Base-by-base conservation (phyloP, 352 stramenopile species). In the Phytopythium kandeliae region DNA sequence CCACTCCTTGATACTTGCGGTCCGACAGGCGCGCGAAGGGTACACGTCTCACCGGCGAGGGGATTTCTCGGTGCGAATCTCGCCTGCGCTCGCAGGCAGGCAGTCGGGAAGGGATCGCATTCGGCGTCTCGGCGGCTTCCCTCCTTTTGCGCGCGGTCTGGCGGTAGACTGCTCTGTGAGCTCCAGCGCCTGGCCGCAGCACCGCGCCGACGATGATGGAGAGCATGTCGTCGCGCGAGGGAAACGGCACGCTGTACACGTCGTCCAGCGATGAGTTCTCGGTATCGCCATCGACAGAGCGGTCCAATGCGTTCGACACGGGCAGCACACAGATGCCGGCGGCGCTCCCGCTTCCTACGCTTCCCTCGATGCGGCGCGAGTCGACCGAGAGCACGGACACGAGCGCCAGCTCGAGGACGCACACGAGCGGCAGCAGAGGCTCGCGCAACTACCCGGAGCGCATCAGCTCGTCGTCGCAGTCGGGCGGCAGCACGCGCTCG, bases 391-490 rank as follows among this genome's bases (percentile, higher is more conserved):
- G 58, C 24, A 59, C 44, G 6, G 51, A 30, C 47, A 52, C 53
- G 21, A 48, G 53, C 17, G 30, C 38, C 8, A 47, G 55, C n/a
- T 35, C 19, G 15, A 36, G 35, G 19, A 36, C 47, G 30, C 55
- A 46, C 48, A n/a, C 19, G 28, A 58, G 44, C 51, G 19, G 17
- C 8, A 17, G 48, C 9, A 35, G 4, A n/a, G 19, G 4, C 45
- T 51, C 45, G 45, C 25, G 45, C 17, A 36, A 41, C 19, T 51
- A 31, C n/a, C 37, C 45, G 16, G 50, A 69, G 5, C 45, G 55
- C 22, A 8, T 62, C 1, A 68, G 60, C 46, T 63, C 56, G 0
- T 71, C 58, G 4, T 51, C 62, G 28, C 52, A 68, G 19, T 74
- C 65, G 0, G 48, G 22, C 52, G 36, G 35, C 0, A 54, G 61